Conservation (phyloP, 345 rosid genomes). For the Ceriops tagal region DNA sequence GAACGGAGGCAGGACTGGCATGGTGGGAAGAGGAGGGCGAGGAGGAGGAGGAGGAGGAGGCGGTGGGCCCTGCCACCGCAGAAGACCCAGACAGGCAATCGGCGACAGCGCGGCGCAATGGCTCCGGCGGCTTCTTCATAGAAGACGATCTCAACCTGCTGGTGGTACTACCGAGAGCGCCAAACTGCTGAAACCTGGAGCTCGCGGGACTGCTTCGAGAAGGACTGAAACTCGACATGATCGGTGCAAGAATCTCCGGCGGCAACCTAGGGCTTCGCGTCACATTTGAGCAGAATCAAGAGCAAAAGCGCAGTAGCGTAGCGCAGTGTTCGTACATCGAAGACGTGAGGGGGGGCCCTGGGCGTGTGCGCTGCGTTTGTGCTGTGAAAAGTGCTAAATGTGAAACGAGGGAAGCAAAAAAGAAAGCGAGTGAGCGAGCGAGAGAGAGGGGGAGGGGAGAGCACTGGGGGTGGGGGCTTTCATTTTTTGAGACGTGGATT, state of each 20-base stretch:
- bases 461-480: no score
- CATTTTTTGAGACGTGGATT: slow-evolving; percentile 3
- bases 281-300: not conserved
- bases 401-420: not conserved
- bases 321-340: not conserved
- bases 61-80: slow-evolving; percentile 43
- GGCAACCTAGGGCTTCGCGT: not conserved
- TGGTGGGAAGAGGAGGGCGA: slow-evolving; percentile 43
- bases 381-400: not conserved
- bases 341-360: not conserved
- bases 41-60: slow-evolving; percentile 38
- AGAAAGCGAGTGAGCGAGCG: no score
- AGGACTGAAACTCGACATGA: slow-evolving; percentile 58
- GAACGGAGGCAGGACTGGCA: slow-evolving; percentile 47
- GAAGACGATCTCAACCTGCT: slow-evolving; percentile 88
- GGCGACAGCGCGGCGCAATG: slow-evolving; percentile 84
- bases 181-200: slow-evolving; percentile 54
- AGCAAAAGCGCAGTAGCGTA: not conserved
- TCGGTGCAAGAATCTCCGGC: slow-evolving; percentile 7
- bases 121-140: slow-evolving; percentile 88
- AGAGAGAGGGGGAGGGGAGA: not conserved
- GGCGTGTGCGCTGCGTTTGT: not conserved
- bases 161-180: slow-evolving; percentile 33
- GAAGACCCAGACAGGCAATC: slow-evolving; percentile 60
- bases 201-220: slow-evolving; percentile 62